Evolutionary conservation across 768 basidiomycete species (phyloP), one percentile per base, ranked within the genome.

Genomic region (Clavaria fumosa): DNA sequence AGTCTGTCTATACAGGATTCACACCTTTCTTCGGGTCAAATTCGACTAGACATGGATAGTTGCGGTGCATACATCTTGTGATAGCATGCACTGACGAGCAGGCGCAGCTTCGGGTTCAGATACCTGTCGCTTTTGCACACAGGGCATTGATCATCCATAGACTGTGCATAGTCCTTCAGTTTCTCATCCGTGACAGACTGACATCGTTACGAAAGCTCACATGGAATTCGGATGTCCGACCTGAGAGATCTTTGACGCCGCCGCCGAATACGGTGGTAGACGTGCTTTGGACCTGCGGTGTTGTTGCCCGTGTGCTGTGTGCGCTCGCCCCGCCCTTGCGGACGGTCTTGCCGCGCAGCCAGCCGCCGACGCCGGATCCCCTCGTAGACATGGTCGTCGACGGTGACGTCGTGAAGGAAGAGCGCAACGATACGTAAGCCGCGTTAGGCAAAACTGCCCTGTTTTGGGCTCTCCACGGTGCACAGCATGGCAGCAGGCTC

Each of bases 41-140:
- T 35, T 23, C 43, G n/a, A 11, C 20, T 15, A 6, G 24, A 10
- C 30, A 21, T 37, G 17, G n/a, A 31, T n/a, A 31, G 30, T 31
- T 14, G 30, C 35, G 40, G 32, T 23, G 56, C 64, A 43, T 46
- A 90, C 95, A 97, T 93, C 69, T 95, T 95, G 60, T 99, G 95
- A 58, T 95, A 99, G 55, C 95, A 99, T 11, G 86, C 79, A 56
- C 85, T 89, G 48, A 99, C 90, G 34, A 97, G 70, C 26, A 99
- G 66, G 30, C 93, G 75, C 23, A 99, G 64, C 51, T 91, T 93
- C 15, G 90, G 88, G 50, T 97, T 95, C 41, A 95, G 65, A 53
- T 95, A 96, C 38, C 93, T 66, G 55, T 99, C 95, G 27, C 86
- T 90, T 57, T 89, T 89, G 67, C 95, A 97, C 2, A 97, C 82